phyloP scores from a whole-genome alignment of 768 basidiomycete species.

The Pholiota molesta region DNA sequence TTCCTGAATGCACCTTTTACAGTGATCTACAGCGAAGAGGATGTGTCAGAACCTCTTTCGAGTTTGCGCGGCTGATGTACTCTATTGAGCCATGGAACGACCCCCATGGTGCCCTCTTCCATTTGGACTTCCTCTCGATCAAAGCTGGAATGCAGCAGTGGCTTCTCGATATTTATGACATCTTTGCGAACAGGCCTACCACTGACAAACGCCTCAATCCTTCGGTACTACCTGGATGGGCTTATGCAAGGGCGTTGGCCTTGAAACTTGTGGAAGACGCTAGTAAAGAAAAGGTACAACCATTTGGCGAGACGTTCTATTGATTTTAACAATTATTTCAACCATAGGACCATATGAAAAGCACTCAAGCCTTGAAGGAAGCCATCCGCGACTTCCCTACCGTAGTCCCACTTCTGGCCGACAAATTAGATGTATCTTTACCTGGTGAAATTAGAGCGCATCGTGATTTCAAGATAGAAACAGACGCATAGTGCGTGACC shows the following conservation, averaged over 20 bases:
- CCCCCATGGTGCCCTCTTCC: constrained; percentile 83
- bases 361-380: constrained; percentile 69
- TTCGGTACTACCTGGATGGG: constrained; percentile 75
- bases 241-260: constrained; percentile 71
- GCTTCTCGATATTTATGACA: constrained; percentile 70
- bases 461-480: constrained; percentile 68
- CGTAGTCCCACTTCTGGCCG: constrained; percentile 79
- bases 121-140: constrained; percentile 84
- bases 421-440: constrained; percentile 78
- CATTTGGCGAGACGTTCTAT: too few species aligned
- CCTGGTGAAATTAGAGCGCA: constrained; percentile 60
- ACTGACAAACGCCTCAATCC: constrained; percentile 47
- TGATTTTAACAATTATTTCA: too few species aligned
- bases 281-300: constrained; percentile 40
- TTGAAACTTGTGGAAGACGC: constrained; percentile 55
- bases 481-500: constrained; percentile 59
- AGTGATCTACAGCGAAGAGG: constrained; percentile 91
- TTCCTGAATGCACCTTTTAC: constrained; percentile 1
- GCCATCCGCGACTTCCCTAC: constrained; percentile 83
- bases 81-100: constrained; percentile 86
- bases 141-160: constrained; percentile 82
- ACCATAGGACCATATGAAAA: constrained; percentile 53
- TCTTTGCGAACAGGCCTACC: constrained; percentile 37
- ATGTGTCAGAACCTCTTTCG: constrained; percentile 87
- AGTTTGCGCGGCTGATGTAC: constrained; percentile 85